These are phyloP conservation scores for Xylaria bambusicola DNA, from an alignment of 495 filamentous ascomycete species.

Conservation along the genomic window DNA sequence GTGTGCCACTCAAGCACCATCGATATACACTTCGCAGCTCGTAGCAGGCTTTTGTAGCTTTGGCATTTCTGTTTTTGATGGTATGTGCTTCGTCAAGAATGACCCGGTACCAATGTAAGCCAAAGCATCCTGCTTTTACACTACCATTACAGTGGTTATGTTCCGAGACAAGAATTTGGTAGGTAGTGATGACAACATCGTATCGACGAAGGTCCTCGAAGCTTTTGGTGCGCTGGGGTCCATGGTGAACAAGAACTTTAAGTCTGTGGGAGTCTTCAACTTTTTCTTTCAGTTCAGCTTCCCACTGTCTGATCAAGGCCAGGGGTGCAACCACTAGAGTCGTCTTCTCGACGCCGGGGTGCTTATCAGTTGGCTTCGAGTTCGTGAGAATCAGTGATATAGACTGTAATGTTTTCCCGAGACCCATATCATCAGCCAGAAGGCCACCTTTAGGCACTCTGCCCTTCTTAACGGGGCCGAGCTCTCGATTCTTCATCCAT, in stretches of 20 bases:
- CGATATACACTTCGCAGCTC: constrained; percentile 79
- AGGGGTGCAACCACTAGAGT: constrained; percentile 94
- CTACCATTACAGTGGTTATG: constrained; percentile 62
- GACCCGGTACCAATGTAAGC: constrained; percentile 89
- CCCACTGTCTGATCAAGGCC: constrained; percentile 97
- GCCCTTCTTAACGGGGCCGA: constrained; percentile 73
- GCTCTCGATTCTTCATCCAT: constrained; percentile 92
- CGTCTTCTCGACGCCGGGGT: constrained; percentile 66
- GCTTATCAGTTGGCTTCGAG: constrained; percentile 64
- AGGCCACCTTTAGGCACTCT: constrained; percentile 84
- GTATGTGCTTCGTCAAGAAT: constrained; percentile 96
- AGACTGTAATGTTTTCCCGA: constrained; percentile 83
- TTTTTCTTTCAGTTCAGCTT: constrained; percentile 82
- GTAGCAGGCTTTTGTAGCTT: constrained; percentile 85
- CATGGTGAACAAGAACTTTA: constrained; percentile 86
- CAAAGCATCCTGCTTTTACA: constrained; percentile 80
- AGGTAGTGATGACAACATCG: constrained; percentile 97
- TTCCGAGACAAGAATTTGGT: constrained; percentile 91
- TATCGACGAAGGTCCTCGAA: constrained; percentile 73
- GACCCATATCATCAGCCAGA: constrained; percentile 83
- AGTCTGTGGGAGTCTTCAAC: constrained; percentile 67
- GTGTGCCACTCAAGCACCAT: constrained; percentile 95
- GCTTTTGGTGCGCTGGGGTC: constrained; percentile 77
- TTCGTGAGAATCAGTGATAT: constrained; percentile 82
- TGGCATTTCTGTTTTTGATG: constrained; percentile 97